These are phyloP conservation scores for Candida silvicultrix DNA, from an alignment of 805 yeast species.

Conservation along the genomic window DNA sequence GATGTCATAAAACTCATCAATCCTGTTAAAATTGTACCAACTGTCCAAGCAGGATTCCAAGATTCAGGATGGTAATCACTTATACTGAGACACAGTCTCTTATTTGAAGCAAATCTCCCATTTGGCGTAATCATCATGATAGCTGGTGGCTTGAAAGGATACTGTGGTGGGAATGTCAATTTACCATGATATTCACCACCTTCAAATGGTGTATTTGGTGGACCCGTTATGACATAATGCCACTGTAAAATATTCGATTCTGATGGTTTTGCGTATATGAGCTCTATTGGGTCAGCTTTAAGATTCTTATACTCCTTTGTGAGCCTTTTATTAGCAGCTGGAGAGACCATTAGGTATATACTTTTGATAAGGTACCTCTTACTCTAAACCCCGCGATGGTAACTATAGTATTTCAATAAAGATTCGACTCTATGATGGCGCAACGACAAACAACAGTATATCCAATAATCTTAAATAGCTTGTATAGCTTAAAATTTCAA, in stretches of 20 bases:
- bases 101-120: conserved; percentile 75
- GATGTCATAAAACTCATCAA: conserved; percentile 87
- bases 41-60: conserved; percentile 97
- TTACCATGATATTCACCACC: conserved; percentile 86
- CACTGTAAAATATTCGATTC: conserved; percentile 84
- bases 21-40: conserved; percentile 80
- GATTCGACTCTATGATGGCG: too few species aligned
- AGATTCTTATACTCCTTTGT: conserved; percentile 77
- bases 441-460: too few species aligned
- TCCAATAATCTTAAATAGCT: too few species aligned
- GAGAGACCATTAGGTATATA: background rate
- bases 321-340: conserved; percentile 37
- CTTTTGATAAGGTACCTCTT: too few species aligned
- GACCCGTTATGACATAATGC: conserved; percentile 90
- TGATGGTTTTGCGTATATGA: conserved; percentile 72
- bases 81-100: conserved; percentile 77
- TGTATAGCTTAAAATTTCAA: too few species aligned
- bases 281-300: conserved; percentile 75
- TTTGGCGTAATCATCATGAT: conserved; percentile 85
- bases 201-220: conserved; percentile 80
- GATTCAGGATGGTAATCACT: conserved; percentile 90
- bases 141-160: conserved; percentile 87
- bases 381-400: too few species aligned
- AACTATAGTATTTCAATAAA: too few species aligned
- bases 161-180: conserved; percentile 72